A percentile compares a stretch with the other conserved stretches of the same genome.
Evolutionary conservation across 352 stramenopile genomes (phyloP).

Genomic region (Phytopythium aichiense): DNA sequence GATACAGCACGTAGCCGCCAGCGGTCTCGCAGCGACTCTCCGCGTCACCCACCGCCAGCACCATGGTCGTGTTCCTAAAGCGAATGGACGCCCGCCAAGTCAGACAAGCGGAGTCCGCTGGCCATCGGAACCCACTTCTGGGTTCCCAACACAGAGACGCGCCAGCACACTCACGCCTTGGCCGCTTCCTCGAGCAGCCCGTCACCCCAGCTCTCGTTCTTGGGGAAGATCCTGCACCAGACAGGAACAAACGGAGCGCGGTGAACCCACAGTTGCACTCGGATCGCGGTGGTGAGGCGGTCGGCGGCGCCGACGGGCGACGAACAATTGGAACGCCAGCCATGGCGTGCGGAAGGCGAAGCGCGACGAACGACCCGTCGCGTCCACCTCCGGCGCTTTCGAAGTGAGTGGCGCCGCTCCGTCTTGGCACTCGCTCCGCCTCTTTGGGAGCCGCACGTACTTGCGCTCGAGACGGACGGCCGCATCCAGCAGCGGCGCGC

Average conservation of each 20-base stretch:
- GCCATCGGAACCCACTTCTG: not conserved
- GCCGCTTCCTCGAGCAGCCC: conserved; percentile 25
- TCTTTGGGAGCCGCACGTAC: conserved; percentile 5
- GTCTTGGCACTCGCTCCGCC: not conserved
- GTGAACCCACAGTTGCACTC: conserved; percentile 5
- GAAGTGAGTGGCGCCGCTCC: not conserved
- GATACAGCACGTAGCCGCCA: conserved; percentile 40
- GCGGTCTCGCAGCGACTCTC: conserved; percentile 6
- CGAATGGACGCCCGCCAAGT: not conserved
- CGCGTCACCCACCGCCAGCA: conserved; percentile 24
- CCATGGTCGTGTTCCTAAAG: conserved; percentile 30
- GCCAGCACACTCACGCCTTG: conserved; percentile 9
- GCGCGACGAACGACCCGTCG: not conserved
- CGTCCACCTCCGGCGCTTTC: not conserved
- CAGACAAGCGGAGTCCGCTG: not conserved
- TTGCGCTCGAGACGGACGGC: conserved; percentile 28
- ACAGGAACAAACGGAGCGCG: not conserved
- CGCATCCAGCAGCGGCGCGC: conserved; percentile 18
- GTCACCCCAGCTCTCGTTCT: conserved; percentile 35
- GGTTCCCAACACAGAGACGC: not conserved
- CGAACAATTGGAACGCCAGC: conserved; percentile 11
- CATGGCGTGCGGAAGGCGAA: conserved; percentile 1
- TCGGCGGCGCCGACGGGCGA: not conserved
- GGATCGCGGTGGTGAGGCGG: too few relatives aligned
- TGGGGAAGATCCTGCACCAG: conserved; percentile 28